A percentile compares a stretch with the other conserved stretches of the same genome.
Conservation (phyloP, 78 protist genomes). For the Polysphondylium violaceum region DNA sequence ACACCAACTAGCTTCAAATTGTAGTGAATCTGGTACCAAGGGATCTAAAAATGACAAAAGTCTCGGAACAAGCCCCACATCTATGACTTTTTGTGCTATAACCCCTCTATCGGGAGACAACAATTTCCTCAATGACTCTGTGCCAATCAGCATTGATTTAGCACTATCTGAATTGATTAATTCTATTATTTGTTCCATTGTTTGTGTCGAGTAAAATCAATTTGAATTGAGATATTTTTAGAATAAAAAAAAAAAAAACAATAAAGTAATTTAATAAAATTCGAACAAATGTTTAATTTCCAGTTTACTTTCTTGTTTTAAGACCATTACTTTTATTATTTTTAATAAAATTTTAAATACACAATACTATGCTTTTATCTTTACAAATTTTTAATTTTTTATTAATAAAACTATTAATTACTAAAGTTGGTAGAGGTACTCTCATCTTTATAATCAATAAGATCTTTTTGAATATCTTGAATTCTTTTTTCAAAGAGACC, state of each 20-base stretch:
- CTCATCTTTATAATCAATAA: neutral
- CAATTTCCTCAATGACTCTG: neutral
- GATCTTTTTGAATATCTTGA: conserved; percentile 4
- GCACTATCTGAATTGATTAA: neutral
- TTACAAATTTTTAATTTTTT: too few relatives aligned
- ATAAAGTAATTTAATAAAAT: too few relatives aligned
- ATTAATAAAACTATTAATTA: too few relatives aligned
- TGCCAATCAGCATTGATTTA: neutral
- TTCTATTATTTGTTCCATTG: neutral
- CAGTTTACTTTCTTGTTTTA: too few relatives aligned
- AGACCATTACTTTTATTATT: too few relatives aligned
- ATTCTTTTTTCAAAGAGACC: conserved; percentile 6
- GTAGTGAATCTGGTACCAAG: neutral
- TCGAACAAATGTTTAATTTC: too few relatives aligned
- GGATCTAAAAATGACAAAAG: neutral
- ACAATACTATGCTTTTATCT: too few relatives aligned
- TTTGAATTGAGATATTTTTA: too few relatives aligned
- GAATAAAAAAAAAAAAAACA: too few relatives aligned
- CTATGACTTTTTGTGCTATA: neutral
- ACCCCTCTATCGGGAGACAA: neutral
- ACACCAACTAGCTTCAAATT: neutral
- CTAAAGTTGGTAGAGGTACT: conserved; percentile 21
- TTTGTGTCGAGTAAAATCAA: too few relatives aligned
- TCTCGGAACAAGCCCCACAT: neutral
- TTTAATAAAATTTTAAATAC: too few relatives aligned